Percentiles rank a stretch among this genome's conserved stretches.
These are phyloP conservation scores for Mangifera indica DNA, from an alignment of 345 rosid species.

Conservation along the genomic window DNA sequence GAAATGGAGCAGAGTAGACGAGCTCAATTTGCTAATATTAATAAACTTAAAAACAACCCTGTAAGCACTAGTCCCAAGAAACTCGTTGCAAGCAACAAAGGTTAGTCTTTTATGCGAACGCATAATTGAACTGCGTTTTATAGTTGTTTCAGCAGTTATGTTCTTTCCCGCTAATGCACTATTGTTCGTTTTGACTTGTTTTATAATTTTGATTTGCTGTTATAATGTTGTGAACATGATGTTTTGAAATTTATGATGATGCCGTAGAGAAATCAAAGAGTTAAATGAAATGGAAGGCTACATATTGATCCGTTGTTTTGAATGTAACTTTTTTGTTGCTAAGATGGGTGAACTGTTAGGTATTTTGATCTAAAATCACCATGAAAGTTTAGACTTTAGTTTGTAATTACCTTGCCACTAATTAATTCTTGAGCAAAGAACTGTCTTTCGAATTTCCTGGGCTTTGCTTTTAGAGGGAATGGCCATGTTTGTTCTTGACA, in stretches of 20 bases:
- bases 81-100: constrained; percentile 30
- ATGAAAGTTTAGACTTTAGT: neutral
- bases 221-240: neutral
- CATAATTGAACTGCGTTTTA: neutral
- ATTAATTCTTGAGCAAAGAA: neutral
- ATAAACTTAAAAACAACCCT: constrained; percentile 57
- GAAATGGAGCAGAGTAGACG: constrained; percentile 64
- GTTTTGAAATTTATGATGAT: neutral
- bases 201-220: neutral
- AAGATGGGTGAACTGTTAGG: neutral
- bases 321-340: neutral
- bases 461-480: neutral
- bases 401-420: neutral
- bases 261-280: neutral
- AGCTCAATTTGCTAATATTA: constrained; percentile 69
- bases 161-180: neutral
- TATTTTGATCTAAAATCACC: neutral
- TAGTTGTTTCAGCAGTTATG: neutral
- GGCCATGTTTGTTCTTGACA: neutral
- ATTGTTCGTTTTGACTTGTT: neutral
- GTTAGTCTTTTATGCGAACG: constrained; percentile 18
- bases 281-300: neutral
- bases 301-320: neutral
- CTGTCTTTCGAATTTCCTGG: neutral
- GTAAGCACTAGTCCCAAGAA: constrained; percentile 31